Percentiles rank a stretch among this genome's conserved stretches.
phyloP scores from a whole-genome alignment of 306 rosid genomes.

The Vigna radiata region DNA sequence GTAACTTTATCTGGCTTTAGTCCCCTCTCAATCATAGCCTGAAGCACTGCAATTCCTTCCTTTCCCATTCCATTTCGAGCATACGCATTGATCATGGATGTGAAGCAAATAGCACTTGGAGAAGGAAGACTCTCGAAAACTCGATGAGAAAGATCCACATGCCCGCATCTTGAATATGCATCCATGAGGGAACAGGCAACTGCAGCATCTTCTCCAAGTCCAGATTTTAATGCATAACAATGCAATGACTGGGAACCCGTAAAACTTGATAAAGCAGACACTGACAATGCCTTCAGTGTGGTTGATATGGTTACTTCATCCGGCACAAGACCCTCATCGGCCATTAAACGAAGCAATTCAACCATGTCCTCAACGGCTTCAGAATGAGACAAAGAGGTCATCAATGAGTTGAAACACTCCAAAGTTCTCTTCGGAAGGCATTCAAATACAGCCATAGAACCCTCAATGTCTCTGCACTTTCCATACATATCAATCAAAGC shows the following conservation, averaged over 20 bases:
- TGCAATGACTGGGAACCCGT: constrained; percentile 63
- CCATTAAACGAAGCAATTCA: constrained; percentile 82
- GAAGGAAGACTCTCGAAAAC: constrained; percentile 64
- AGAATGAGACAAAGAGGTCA: constrained; percentile 78
- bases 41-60: constrained; percentile 68
- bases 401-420: constrained; percentile 82
- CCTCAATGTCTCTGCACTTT: constrained; percentile 70
- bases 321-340: constrained; percentile 68
- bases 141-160: constrained; percentile 58
- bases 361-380: constrained; percentile 67
- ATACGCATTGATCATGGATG: constrained; percentile 78
- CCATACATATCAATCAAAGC: constrained; percentile 90
- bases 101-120: constrained; percentile 74
- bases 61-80: constrained; percentile 84
- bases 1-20: constrained; percentile 77
- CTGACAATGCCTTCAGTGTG: constrained; percentile 68
- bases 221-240: constrained; percentile 70
- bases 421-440: constrained; percentile 52
- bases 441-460: constrained; percentile 71
- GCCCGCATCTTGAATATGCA: constrained; percentile 80
- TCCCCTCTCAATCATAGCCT: constrained; percentile 65
- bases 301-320: constrained; percentile 79
- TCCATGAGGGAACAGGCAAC: constrained; percentile 77
- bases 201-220: constrained; percentile 61
- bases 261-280: constrained; percentile 59